Conservation (phyloP, 1,139 yeast genomes). For the Blastobotrys buckinghamii region DNA sequence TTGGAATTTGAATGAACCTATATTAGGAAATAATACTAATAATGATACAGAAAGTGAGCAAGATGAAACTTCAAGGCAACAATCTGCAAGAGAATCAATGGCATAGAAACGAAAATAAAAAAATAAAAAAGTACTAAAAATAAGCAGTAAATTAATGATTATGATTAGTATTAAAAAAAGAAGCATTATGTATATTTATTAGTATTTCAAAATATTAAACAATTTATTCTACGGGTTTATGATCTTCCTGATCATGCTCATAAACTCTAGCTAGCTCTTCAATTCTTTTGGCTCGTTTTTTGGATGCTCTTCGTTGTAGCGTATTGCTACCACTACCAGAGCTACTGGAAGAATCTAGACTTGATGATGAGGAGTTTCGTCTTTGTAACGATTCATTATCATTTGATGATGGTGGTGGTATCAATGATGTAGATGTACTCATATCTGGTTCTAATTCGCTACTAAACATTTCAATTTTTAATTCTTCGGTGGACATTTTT, state of each 20-base stretch:
- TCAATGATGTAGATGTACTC: neutral
- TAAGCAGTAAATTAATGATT: no score
- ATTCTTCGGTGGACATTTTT: no score
- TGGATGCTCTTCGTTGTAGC: neutral
- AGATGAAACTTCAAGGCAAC: neutral
- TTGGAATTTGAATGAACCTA: conserved; percentile 8
- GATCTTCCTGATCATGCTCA: neutral
- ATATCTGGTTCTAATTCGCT: neutral
- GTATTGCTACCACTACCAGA: neutral
- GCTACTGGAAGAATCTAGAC: neutral
- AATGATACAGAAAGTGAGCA: neutral
- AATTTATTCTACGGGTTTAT: neutral
- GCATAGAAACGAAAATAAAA: no score
- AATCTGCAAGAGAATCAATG: neutral
- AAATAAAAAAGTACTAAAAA: no score
- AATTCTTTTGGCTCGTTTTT: neutral
- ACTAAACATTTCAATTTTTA: neutral
- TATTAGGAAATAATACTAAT: neutral
- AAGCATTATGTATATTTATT: neutral
- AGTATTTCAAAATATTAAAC: neutral
- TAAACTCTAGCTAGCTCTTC: conserved; percentile 4
- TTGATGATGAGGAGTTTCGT: neutral
- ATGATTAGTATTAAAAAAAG: no score
- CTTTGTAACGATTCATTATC: neutral
- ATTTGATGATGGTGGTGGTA: neutral